Evolutionary conservation across 306 rosid species (phyloP), one percentile per base, ranked within the genome.

Genomic region (Trichosanthes truncata): DNA sequence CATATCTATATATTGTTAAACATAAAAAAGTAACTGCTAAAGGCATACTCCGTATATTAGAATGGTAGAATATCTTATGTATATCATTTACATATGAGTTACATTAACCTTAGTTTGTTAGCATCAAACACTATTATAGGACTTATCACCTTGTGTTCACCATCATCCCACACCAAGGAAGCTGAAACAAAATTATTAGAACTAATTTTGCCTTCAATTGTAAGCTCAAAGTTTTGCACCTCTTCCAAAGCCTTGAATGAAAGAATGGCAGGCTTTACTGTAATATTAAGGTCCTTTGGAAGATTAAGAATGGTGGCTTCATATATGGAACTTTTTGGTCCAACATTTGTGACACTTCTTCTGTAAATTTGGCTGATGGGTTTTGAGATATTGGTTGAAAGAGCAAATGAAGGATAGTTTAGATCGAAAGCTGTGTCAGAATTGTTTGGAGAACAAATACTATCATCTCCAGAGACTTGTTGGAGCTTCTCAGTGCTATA

Each of bases 341-440:
- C 91, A 40, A 88, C 91, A 77, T 87, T 84, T 15, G 91, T 88
- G 45, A 83, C 84, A 0, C 77, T 80, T 77, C 89, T 74, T 4
- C 14, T n/a, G 21, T 85, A 88, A 35, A 57, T 72, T 1, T 80
- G 82, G 35, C 48, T 78, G 12, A 88, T 78, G 1, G 53, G n/a
- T 52, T 74, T 45, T 9, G 83, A 52, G 46, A 52, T 43, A 8
- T 55, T 2, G 6, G 20, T 56, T 15, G 82, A 33, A 48, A 86
- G 83, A 68, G 87, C 72, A 40, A 89, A 83, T 0, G 90, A 86
- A 7, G 93, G 88, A 43, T 89, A 91, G 52, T 91, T 91, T 5
- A 91, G 65, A 33, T 87, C 87, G 11, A 69, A 79, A 36, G 48
- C 76, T 3, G 53, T 17, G 74, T 6, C 46, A 6, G 62, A 2